phyloP scores from a whole-genome alignment of 495 filamentous ascomycete species.

The Penicillium chermesinum region DNA sequence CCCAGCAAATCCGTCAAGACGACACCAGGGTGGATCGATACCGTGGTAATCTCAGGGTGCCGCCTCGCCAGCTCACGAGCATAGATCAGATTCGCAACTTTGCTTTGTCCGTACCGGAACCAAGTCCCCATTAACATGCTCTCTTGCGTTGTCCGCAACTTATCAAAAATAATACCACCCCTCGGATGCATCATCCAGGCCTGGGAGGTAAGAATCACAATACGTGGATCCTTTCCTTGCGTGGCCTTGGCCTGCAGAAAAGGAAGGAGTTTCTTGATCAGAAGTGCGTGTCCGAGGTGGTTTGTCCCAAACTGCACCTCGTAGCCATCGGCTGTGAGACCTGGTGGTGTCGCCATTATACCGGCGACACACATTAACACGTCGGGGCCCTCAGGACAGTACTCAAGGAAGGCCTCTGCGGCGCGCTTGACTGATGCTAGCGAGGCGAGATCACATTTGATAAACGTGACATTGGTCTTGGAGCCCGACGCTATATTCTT shows the following conservation, averaged over 20 bases:
- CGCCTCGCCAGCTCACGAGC: constrained; percentile 48
- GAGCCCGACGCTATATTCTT: constrained; percentile 33
- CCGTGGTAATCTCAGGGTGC: constrained; percentile 40
- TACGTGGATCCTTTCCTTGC: constrained; percentile 27
- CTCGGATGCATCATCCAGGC: constrained; percentile 33
- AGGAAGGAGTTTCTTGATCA: constrained; percentile 57
- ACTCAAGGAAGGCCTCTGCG: constrained; percentile 27
- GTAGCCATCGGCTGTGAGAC: constrained; percentile 54
- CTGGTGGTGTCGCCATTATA: constrained; percentile 51
- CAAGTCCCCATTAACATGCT: constrained; percentile 21
- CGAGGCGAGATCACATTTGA: constrained; percentile 44
- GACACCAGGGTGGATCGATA: constrained; percentile 44
- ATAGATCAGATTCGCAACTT: constrained; percentile 64
- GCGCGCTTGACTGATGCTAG: constrained; percentile 37
- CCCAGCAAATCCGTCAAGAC: constrained; percentile 31
- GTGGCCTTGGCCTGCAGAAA: constrained; percentile 37
- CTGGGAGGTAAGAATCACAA: constrained; percentile 38
- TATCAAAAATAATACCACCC: constrained; percentile 45
- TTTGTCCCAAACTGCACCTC: constrained; percentile 67
- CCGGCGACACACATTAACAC: constrained; percentile 65
- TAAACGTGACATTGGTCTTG: constrained; percentile 27
- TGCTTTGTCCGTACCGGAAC: constrained; percentile 57
- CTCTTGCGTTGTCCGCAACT: constrained; percentile 13
- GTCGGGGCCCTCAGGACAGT: constrained; percentile 37
- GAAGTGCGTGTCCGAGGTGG: constrained; percentile 59